phyloP scores from a whole-genome alignment of 23 red algal genomes.

The Gracilaria vermiculophylla region DNA sequence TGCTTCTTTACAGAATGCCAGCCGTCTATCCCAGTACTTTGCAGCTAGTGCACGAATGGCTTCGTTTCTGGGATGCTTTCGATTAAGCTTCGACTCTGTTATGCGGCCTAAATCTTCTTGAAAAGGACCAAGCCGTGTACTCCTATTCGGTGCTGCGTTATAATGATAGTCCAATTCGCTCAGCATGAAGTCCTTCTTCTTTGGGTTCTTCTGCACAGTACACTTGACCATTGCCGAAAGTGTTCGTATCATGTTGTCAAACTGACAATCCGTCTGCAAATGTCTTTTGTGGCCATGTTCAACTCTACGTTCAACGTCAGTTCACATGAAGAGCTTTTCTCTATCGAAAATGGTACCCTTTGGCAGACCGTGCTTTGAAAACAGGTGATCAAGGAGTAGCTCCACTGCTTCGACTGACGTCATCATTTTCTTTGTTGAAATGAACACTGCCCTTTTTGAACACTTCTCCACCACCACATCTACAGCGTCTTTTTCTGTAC shows the following conservation, averaged over 20 bases:
- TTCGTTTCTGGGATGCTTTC: neutral
- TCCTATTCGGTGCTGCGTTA: slow-evolving; percentile 10
- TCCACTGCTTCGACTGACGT: no score
- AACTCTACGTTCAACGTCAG: neutral
- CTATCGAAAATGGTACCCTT: no score
- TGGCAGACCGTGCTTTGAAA: no score
- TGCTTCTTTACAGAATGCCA: no score
- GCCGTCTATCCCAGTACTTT: neutral
- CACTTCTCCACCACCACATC: no score
- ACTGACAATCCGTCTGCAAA: neutral
- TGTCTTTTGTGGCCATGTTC: neutral
- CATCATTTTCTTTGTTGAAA: no score
- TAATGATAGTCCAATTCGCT: slow-evolving; percentile 36
- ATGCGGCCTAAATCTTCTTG: slow-evolving; percentile 27
- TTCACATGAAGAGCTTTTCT: neutral
- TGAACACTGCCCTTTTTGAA: no score
- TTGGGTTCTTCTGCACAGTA: slow-evolving; percentile 27
- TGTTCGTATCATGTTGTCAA: slow-evolving; percentile 20
- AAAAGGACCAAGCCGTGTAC: slow-evolving; percentile 17
- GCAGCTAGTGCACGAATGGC: no score
- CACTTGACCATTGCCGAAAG: slow-evolving; percentile 3
- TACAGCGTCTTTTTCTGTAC: no score
- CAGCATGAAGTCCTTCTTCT: neutral
- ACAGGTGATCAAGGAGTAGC: no score
- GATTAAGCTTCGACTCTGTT: neutral